Conservation (phyloP, 139 green algal genomes). For the Desmodesmus armatus region DNA sequence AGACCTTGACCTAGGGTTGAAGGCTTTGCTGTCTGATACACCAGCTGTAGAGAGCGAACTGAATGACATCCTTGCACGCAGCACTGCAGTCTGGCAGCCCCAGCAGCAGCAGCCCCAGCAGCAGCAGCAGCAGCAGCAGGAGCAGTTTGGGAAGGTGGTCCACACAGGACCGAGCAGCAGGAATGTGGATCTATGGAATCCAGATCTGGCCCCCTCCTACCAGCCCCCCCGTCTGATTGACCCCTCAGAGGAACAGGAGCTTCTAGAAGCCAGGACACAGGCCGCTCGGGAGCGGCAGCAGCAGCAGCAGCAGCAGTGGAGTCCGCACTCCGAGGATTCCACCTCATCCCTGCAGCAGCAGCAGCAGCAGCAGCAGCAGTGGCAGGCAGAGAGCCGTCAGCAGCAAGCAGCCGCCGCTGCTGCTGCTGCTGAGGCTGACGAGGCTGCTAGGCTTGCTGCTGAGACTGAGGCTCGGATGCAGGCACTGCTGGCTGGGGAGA, state of each 20-base stretch:
- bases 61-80: no score
- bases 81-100: no score
- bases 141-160: conserved; percentile 5
- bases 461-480: not conserved
- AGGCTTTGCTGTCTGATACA: no score
- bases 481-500: not conserved
- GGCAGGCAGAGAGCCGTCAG: not conserved
- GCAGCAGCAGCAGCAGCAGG: not conserved
- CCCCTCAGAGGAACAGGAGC: no score
- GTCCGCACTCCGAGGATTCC: not conserved
- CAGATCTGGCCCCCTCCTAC: no score
- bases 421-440: not conserved
- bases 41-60: no score
- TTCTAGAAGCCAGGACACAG: no score
- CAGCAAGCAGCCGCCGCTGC: conserved; percentile 20
- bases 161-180: no score
- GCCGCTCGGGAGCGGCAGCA: not conserved
- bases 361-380: conserved; percentile 15
- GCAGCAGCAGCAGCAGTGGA: not conserved
- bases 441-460: not conserved
- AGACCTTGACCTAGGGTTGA: no score
- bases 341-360: not conserved
- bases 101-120: no score
- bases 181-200: no score
- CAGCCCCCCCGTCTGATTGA: no score